A percentile compares a stretch with the other conserved stretches of the same genome.
phyloP scores from a whole-genome alignment of 768 basidiomycete species.

The Vararia minispora region DNA sequence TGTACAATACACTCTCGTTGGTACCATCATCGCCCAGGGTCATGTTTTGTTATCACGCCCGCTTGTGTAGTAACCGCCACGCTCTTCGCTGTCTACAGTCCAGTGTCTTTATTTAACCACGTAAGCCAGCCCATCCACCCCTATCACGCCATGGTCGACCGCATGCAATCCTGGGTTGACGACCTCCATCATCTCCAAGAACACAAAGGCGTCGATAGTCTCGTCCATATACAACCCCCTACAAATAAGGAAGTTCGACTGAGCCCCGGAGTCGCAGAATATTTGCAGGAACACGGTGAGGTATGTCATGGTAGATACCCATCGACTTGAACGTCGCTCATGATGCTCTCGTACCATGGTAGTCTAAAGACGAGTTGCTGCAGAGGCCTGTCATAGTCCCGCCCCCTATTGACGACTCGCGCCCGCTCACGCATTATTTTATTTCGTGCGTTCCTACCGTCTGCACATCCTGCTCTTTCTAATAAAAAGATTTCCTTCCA shows the following conservation, averaged over 20 bases:
- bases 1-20: too few species aligned
- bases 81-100: too few species aligned
- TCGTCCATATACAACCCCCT: background rate
- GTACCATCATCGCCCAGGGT: too few species aligned
- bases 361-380: slow-evolving; percentile 22
- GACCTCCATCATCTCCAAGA: background rate
- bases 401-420: slow-evolving; percentile 26
- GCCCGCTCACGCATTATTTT: slow-evolving; percentile 45
- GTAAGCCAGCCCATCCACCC: too few species aligned
- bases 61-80: too few species aligned
- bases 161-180: background rate
- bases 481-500: slow-evolving; percentile 14
- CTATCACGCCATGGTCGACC: background rate
- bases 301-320: background rate
- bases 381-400: slow-evolving; percentile 24
- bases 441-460: slow-evolving; percentile 28
- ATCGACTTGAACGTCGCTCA: background rate
- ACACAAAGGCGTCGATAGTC: background rate
- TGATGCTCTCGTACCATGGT: background rate
- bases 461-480: background rate
- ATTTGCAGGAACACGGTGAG: background rate
- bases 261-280: background rate
- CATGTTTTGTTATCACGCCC: too few species aligned
- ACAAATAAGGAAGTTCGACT: background rate
- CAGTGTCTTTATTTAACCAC: too few species aligned